Percentiles rank a stretch among this genome's conserved stretches.
These are phyloP conservation scores for Phytopythium cucurbitacearum DNA, from an alignment of 352 stramenopile species.

Conservation along the genomic window DNA sequence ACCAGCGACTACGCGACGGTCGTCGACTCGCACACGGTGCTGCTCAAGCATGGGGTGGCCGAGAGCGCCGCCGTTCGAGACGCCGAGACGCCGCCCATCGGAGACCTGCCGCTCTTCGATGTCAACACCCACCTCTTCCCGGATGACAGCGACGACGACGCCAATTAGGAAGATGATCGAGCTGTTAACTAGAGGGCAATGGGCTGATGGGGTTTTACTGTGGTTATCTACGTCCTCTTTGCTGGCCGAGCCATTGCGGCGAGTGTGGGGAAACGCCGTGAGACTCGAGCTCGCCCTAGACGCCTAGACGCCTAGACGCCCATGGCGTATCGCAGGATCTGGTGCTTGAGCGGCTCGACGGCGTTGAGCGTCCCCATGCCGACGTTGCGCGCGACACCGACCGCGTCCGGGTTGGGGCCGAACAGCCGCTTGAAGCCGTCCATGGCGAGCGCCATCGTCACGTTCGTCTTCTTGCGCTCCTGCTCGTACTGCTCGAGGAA, in stretches of 20 bases:
- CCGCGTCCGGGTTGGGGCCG: slow-evolving; percentile 57
- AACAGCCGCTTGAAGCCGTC: slow-evolving; percentile 90
- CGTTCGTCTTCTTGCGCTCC: slow-evolving; percentile 82
- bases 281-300: neutral
- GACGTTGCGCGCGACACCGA: slow-evolving; percentile 77
- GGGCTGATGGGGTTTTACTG: slow-evolving; percentile 12
- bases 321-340: slow-evolving; percentile 89
- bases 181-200: neutral
- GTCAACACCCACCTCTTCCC: slow-evolving; percentile 63
- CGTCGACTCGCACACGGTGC: slow-evolving; percentile 62
- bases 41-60: slow-evolving; percentile 29
- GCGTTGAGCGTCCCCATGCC: slow-evolving; percentile 86
- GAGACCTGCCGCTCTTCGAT: slow-evolving; percentile 73
- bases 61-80: slow-evolving; percentile 41
- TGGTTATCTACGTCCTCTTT: neutral
- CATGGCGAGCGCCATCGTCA: slow-evolving; percentile 82
- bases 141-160: neutral
- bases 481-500: slow-evolving; percentile 86
- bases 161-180: slow-evolving; percentile 3
- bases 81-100: slow-evolving; percentile 64
- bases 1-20: slow-evolving; percentile 82
- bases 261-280: neutral
- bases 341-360: slow-evolving; percentile 84
- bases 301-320: slow-evolving; percentile 47
- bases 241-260: too few relatives aligned